phyloP scores from a whole-genome alignment of 2,329 filamentous ascomycete species.

The Alternaria viburni region DNA sequence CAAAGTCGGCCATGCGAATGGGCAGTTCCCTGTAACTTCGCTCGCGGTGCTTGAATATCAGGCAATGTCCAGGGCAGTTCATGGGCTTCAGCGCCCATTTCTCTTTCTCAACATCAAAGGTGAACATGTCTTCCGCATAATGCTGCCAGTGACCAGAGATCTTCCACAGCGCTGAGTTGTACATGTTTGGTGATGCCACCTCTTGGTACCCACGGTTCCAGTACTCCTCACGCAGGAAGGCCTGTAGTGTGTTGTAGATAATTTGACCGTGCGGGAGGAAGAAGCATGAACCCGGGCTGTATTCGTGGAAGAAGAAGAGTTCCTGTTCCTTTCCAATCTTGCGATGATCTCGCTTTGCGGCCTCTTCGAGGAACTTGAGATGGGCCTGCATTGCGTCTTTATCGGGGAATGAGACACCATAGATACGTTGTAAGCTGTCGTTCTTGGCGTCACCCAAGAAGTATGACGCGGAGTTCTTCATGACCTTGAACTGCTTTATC shows the following conservation, averaged over 20 bases:
- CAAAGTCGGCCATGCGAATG: slow-evolving; percentile 92
- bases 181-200: slow-evolving; percentile 96
- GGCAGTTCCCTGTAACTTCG: slow-evolving; percentile 90
- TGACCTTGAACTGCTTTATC: slow-evolving; percentile 93
- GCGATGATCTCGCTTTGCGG: slow-evolving; percentile 95
- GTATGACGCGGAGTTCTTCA: slow-evolving; percentile 86
- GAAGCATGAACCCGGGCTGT: slow-evolving; percentile 92
- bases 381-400: slow-evolving; percentile 95
- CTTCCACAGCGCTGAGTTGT: slow-evolving; percentile 91
- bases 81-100: slow-evolving; percentile 90
- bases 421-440: slow-evolving; percentile 94
- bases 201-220: slow-evolving; percentile 93
- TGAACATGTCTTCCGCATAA: slow-evolving; percentile 96
- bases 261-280: slow-evolving; percentile 90
- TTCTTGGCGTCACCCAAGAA: slow-evolving; percentile 94
- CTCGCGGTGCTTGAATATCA: slow-evolving; percentile 83
- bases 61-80: slow-evolving; percentile 96
- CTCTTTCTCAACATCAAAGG: slow-evolving; percentile 83
- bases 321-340: slow-evolving; percentile 95
- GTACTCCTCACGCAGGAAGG: slow-evolving; percentile 85
- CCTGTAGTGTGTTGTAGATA: slow-evolving; percentile 88
- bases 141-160: slow-evolving; percentile 91
- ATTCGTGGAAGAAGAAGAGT: slow-evolving; percentile 94
- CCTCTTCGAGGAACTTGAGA: slow-evolving; percentile 94
- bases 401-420: slow-evolving; percentile 95